Evolutionary conservation across 805 yeast genomes (phyloP).

Genomic region (Wickerhamiella lipophila): DNA sequence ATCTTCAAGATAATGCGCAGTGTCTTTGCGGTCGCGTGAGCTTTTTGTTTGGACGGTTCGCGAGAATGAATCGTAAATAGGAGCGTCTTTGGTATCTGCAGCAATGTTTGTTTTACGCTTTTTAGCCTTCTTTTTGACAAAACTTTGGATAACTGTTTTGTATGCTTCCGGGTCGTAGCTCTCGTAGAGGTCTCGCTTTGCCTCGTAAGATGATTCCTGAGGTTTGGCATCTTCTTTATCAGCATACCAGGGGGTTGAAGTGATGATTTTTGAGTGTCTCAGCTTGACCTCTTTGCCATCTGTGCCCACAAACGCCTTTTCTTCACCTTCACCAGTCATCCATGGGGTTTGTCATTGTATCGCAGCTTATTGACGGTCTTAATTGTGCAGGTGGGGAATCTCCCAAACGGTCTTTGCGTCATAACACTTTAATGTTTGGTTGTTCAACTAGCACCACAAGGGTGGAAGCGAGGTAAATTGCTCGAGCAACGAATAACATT

Average conservation of each 20-base stretch:
- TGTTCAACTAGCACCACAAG: too few relatives aligned
- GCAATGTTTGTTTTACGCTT: not conserved
- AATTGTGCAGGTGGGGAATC: not conserved
- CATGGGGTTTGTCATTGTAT: not conserved
- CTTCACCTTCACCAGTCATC: not conserved
- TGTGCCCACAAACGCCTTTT: not conserved
- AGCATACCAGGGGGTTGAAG: slow-evolving; percentile 10
- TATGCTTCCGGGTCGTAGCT: slow-evolving; percentile 9
- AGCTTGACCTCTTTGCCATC: slow-evolving; percentile 8
- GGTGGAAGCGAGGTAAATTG: too few relatives aligned
- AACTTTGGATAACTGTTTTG: slow-evolving; percentile 1
- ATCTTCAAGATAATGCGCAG: slow-evolving; percentile 12
- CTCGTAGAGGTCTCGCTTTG: slow-evolving; percentile 12
- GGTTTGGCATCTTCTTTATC: not conserved
- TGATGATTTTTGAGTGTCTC: slow-evolving; percentile 2
- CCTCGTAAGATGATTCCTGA: not conserved
- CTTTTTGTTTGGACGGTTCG: not conserved
- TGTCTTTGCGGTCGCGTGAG: slow-evolving; percentile 9
- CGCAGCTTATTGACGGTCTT: not conserved
- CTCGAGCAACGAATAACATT: too few relatives aligned
- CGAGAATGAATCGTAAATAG: slow-evolving; percentile 10
- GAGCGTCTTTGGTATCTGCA: not conserved
- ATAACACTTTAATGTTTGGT: too few relatives aligned
- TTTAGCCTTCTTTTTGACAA: not conserved
- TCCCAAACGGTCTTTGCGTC: too few relatives aligned